phyloP scores from a whole-genome alignment of 495 filamentous ascomycete species.

The Letharia columbiana region DNA sequence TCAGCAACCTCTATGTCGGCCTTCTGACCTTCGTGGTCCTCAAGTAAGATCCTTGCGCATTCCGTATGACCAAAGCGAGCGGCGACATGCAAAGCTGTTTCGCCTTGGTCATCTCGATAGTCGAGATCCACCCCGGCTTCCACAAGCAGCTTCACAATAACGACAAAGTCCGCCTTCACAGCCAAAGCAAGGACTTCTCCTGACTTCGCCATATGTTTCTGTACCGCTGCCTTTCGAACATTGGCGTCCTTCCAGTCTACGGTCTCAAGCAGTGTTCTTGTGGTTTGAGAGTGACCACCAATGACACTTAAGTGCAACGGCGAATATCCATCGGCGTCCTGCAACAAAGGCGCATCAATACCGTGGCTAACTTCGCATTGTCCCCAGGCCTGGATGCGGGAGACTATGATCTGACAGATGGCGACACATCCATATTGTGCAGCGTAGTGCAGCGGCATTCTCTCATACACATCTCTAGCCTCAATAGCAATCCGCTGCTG shows the following conservation, averaged over 20 bases:
- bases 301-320: conserved; percentile 89
- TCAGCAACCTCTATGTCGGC: conserved; percentile 71
- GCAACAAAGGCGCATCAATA: conserved; percentile 78
- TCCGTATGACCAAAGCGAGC: conserved; percentile 78
- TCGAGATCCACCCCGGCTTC: conserved; percentile 90
- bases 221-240: conserved; percentile 49
- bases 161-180: conserved; percentile 70
- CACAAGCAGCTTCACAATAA: conserved; percentile 77
- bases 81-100: conserved; percentile 86
- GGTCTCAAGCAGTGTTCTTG: conserved; percentile 65
- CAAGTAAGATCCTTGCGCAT: conserved; percentile 66
- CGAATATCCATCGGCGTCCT: conserved; percentile 85
- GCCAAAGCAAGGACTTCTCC: conserved; percentile 84
- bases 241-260: conserved; percentile 60
- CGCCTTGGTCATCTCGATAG: conserved; percentile 87
- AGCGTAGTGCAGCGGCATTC: conserved; percentile 87
- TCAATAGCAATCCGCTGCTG: conserved; percentile 61
- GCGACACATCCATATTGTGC: conserved; percentile 88
- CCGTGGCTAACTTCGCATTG: conserved; percentile 76
- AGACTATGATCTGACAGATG: conserved; percentile 79
- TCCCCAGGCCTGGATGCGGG: conserved; percentile 78
- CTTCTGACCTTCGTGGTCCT: conserved; percentile 58
- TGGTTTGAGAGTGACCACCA: conserved; percentile 80
- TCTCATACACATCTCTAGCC: conserved; percentile 67
- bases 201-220: conserved; percentile 69